These are phyloP conservation scores for Daldinia vernicosa DNA, from an alignment of 495 filamentous ascomycete species.

Conservation along the genomic window DNA sequence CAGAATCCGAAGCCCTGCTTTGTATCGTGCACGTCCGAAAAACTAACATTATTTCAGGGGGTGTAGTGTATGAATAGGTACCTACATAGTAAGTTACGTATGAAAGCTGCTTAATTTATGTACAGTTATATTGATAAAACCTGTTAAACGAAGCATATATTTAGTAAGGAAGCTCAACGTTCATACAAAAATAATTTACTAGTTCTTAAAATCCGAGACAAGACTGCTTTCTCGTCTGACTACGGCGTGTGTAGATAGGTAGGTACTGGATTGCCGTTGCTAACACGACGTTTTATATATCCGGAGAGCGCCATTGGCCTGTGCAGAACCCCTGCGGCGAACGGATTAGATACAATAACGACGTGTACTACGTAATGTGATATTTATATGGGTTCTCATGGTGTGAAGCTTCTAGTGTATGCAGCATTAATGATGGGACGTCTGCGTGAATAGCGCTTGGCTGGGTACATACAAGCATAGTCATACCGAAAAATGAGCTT, in stretches of 20 bases:
- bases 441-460: slow-evolving; percentile 31
- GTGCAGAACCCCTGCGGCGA: slow-evolving; percentile 28
- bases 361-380: slow-evolving; percentile 40
- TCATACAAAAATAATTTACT: background rate
- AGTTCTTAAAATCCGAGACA: background rate
- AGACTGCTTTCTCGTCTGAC: background rate
- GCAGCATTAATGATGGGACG: slow-evolving; percentile 23
- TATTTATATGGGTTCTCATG: slow-evolving; percentile 19
- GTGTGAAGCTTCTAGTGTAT: slow-evolving; percentile 27
- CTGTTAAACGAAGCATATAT: too few relatives aligned
- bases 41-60: too few relatives aligned
- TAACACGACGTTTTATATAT: slow-evolving; percentile 35
- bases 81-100: background rate
- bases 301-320: slow-evolving; percentile 30
- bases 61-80: too few relatives aligned
- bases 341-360: slow-evolving; percentile 21
- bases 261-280: slow-evolving; percentile 27
- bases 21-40: too few relatives aligned
- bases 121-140: background rate
- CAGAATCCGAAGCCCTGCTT: too few relatives aligned
- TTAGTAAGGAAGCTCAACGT: too few relatives aligned
- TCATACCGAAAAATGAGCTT: slow-evolving; percentile 7
- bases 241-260: slow-evolving; percentile 17
- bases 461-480: slow-evolving; percentile 30
- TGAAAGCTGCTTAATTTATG: background rate